Conservation (phyloP, 2,329 filamentous ascomycete species). For the Teratosphaeria pseudoeucalypti region DNA sequence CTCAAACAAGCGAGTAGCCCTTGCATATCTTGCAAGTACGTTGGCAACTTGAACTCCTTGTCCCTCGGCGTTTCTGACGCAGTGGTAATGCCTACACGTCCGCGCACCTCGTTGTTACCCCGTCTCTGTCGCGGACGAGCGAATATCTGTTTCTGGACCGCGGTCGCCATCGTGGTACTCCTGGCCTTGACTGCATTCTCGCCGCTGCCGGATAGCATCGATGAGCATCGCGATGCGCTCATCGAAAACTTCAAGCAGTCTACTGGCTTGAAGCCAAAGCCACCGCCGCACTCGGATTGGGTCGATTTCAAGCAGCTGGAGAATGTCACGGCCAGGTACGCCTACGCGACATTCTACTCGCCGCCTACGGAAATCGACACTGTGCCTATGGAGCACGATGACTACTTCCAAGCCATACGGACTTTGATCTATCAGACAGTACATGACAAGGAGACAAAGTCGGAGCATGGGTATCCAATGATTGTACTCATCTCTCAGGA, state of each 20-base stretch:
- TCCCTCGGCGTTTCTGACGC: background rate
- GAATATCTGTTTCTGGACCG: background rate
- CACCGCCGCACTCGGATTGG: background rate
- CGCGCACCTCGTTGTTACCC: background rate
- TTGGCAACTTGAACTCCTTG: background rate
- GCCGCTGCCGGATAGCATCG: background rate
- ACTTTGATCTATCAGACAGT: background rate
- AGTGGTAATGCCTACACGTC: background rate
- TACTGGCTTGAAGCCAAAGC: background rate
- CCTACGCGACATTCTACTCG: background rate
- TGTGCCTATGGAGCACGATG: background rate
- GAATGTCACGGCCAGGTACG: background rate
- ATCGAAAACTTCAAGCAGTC: background rate
- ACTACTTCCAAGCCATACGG: background rate
- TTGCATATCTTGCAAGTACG: background rate
- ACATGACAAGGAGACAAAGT: background rate
- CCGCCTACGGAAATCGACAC: background rate
- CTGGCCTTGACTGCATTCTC: background rate
- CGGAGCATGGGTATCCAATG: slow-evolving; percentile 16
- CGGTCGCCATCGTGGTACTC: background rate
- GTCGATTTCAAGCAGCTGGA: background rate
- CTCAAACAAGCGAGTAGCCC: too few relatives aligned
- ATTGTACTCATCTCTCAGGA: slow-evolving; percentile 27
- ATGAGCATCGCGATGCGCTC: background rate
- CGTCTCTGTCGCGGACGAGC: background rate